phyloP scores from a whole-genome alignment of 371 early-diverging fungal species.

The Gilbertella persicaria region DNA sequence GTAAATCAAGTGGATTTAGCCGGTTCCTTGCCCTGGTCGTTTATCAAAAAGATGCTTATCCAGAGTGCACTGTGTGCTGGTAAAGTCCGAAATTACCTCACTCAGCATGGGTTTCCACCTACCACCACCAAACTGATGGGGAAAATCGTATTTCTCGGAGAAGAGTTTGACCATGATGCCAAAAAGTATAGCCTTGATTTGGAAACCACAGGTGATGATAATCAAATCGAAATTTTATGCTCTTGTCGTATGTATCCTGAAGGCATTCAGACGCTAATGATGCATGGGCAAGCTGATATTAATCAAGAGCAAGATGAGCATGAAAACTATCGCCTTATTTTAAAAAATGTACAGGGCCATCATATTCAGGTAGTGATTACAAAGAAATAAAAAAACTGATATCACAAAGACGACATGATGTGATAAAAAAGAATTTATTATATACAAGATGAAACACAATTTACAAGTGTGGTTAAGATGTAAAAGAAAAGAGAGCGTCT shows the following conservation, averaged over 20 bases:
- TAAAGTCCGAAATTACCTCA: conserved; percentile 39
- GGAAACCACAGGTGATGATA: conserved; percentile 13
- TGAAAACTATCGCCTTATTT: neutral
- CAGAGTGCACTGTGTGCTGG: conserved; percentile 45
- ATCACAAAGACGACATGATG: too few species aligned
- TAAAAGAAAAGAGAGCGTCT: neutral
- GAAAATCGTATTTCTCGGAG: conserved; percentile 18
- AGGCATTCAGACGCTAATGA: conserved; percentile 31
- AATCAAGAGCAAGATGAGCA: neutral
- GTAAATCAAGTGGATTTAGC: conserved; percentile 43
- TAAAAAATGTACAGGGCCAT: conserved; percentile 6
- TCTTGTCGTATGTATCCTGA: conserved; percentile 36
- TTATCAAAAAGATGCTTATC: conserved; percentile 30
- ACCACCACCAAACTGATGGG: neutral
- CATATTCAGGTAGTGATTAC: conserved; percentile 1
- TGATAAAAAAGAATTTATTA: too few species aligned
- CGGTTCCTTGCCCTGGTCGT: conserved; percentile 37
- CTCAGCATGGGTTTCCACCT: conserved; percentile 37
- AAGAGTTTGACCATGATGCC: conserved; percentile 40
- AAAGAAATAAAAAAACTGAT: too few species aligned
- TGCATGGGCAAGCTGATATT: conserved; percentile 15
- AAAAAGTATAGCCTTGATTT: conserved; percentile 17
- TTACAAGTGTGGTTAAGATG: neutral
- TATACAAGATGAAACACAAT: neutral
- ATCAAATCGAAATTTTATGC: conserved; percentile 8